Conservation (phyloP, 2,329 filamentous ascomycete genomes). For the Trichoderma polysporum region DNA sequence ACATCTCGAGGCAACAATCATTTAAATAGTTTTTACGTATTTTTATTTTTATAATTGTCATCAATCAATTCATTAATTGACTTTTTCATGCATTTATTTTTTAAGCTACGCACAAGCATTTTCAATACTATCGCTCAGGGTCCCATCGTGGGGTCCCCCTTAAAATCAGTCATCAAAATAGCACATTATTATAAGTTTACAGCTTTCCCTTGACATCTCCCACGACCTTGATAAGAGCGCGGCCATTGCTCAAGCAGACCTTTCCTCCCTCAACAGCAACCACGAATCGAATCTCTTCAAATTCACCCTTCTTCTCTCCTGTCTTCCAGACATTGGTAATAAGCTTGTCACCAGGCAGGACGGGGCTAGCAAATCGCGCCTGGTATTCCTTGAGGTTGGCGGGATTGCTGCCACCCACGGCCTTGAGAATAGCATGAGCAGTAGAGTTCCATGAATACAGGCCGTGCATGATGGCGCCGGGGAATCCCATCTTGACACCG, state of each 20-base stretch:
- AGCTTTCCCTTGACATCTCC: conserved; percentile 60
- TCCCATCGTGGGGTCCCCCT: background rate
- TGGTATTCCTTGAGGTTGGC: conserved; percentile 85
- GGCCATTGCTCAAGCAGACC: conserved; percentile 82
- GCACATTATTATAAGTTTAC: conserved; percentile 37
- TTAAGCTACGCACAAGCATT: background rate
- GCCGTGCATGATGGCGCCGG: conserved; percentile 85
- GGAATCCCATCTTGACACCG: conserved; percentile 86
- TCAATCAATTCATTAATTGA: background rate
- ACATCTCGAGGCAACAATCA: background rate
- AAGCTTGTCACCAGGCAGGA: conserved; percentile 79
- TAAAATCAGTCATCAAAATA: background rate
- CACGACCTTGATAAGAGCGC: conserved; percentile 70
- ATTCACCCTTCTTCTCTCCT: conserved; percentile 63
- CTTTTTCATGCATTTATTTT: background rate
- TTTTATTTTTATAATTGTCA: background rate
- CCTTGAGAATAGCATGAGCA: conserved; percentile 69
- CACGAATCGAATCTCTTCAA: conserved; percentile 80
- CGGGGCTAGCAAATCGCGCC: conserved; percentile 81
- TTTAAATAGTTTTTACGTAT: background rate
- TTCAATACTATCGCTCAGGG: background rate
- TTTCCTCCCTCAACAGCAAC: conserved; percentile 78
- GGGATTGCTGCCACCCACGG: conserved; percentile 73
- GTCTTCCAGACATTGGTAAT: conserved; percentile 79
- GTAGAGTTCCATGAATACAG: conserved; percentile 84